Percentiles rank a stretch among this genome's conserved stretches.
Conservation (phyloP, 139 green algal genomes). For the Chlorella vulgaris region DNA sequence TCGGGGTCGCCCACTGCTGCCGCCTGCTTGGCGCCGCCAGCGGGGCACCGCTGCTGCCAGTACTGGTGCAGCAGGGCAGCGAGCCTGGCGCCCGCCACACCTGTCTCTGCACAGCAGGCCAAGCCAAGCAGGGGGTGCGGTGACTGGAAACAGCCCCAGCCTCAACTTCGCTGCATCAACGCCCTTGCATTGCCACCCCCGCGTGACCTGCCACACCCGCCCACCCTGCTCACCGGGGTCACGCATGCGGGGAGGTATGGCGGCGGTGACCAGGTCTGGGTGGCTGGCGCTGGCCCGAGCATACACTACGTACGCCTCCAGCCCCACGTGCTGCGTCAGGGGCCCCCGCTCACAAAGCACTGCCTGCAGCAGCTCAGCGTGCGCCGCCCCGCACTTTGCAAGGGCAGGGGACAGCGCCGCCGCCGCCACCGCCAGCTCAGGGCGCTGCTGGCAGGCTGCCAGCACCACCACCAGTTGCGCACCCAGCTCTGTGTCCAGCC, state of each 20-base stretch:
- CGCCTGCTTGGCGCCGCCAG: background rate
- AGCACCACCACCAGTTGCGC: background rate
- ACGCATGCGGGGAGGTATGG: background rate
- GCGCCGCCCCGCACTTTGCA: background rate
- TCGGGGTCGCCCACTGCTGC: background rate
- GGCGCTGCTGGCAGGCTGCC: background rate
- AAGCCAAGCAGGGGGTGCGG: background rate
- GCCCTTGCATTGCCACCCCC: background rate
- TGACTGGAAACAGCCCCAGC: background rate
- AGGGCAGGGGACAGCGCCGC: background rate
- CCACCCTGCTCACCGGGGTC: background rate
- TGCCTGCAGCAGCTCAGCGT: conserved; percentile 19
- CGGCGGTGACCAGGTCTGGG: background rate
- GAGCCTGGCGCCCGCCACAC: background rate
- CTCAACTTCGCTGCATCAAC: background rate
- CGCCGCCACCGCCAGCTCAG: conserved; percentile 1
- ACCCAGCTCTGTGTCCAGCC: background rate
- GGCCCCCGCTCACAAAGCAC: background rate
- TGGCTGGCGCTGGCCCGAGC: background rate
- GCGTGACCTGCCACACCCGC: background rate
- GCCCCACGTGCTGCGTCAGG: conserved; percentile 8
- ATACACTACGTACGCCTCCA: conserved; percentile 28
- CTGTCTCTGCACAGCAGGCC: background rate
- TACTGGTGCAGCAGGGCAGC: conserved; percentile 14
- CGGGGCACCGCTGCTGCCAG: background rate